phyloP scores from a whole-genome alignment of 2,329 filamentous ascomycete genomes.

The Monosporascus sp. region DNA sequence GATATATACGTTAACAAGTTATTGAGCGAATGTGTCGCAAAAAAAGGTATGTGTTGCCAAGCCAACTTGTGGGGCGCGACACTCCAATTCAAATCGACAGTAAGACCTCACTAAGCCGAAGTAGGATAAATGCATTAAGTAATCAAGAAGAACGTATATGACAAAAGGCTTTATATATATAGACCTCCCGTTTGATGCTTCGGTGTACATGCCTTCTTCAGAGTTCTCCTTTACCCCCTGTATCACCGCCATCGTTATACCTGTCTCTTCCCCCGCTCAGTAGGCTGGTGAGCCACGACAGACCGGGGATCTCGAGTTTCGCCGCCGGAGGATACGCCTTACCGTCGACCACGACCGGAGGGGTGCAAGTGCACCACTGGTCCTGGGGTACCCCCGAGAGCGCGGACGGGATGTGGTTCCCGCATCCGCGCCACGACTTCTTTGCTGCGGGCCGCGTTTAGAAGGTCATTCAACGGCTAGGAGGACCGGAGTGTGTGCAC shows the following conservation, averaged over 20 bases:
- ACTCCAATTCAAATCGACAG: no score
- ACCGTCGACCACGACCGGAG: slow-evolving; percentile 37
- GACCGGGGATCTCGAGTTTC: slow-evolving; percentile 32
- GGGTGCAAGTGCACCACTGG: slow-evolving; percentile 44
- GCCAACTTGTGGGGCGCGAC: no score
- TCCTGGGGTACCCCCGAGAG: slow-evolving; percentile 38
- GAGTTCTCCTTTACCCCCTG: slow-evolving; percentile 13
- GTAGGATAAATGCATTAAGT: neutral
- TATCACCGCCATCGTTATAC: slow-evolving; percentile 2
- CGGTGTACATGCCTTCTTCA: neutral
- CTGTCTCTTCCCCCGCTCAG: slow-evolving; percentile 17
- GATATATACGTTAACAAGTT: no score
- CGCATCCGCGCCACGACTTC: slow-evolving; percentile 46
- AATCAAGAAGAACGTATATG: neutral
- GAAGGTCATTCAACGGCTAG: neutral
- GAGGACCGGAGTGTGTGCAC: neutral
- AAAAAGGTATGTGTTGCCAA: no score
- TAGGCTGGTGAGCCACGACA: slow-evolving; percentile 32
- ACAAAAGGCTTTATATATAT: neutral
- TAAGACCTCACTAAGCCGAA: no score
- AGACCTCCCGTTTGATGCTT: neutral
- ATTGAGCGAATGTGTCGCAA: no score
- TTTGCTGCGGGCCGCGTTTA: slow-evolving; percentile 30
- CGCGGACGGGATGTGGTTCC: slow-evolving; percentile 41
- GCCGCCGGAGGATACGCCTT: slow-evolving; percentile 43